Evolutionary conservation across 495 filamentous ascomycete species (phyloP).

Genomic region (Aspergillus leporis): DNA sequence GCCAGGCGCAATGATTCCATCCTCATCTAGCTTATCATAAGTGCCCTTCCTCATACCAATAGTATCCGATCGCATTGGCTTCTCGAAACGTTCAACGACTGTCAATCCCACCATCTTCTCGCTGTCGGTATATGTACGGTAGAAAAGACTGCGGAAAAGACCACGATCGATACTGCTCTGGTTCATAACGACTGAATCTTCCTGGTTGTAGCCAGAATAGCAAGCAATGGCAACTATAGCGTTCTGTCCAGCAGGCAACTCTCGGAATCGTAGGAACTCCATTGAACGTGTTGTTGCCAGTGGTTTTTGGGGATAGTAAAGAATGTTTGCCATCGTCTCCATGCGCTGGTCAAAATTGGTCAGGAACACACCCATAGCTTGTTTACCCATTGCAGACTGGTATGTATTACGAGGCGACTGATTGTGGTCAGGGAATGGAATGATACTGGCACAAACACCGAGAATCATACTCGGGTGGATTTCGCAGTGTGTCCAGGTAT

Average conservation of each 20-base stretch:
- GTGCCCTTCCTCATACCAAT: conserved; percentile 90
- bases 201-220: conserved; percentile 99
- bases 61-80: conserved; percentile 84
- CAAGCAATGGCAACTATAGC: conserved; percentile 96
- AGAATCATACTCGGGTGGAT: conserved; percentile 99
- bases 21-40: conserved; percentile 96
- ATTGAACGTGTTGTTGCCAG: conserved; percentile 94
- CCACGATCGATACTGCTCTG: conserved; percentile 97
- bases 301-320: conserved; percentile 98
- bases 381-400: conserved; percentile 99
- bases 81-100: conserved; percentile 90
- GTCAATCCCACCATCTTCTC: conserved; percentile 93
- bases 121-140: conserved; percentile 91
- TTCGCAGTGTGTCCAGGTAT: conserved; percentile 96
- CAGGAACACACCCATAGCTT: conserved; percentile 98
- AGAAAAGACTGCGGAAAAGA: conserved; percentile 96
- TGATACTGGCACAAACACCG: conserved; percentile 97
- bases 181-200: conserved; percentile 99
- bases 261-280: conserved; percentile 97
- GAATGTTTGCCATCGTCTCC: conserved; percentile 99
- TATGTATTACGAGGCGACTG: conserved; percentile 98
- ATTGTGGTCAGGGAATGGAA: conserved; percentile 99
- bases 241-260: conserved; percentile 95
- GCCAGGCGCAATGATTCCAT: conserved; percentile 90
- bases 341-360: conserved; percentile 95